phyloP scores from a whole-genome alignment of 2,329 filamentous ascomycete species.

The Tolypocladium ovalisporum region DNA sequence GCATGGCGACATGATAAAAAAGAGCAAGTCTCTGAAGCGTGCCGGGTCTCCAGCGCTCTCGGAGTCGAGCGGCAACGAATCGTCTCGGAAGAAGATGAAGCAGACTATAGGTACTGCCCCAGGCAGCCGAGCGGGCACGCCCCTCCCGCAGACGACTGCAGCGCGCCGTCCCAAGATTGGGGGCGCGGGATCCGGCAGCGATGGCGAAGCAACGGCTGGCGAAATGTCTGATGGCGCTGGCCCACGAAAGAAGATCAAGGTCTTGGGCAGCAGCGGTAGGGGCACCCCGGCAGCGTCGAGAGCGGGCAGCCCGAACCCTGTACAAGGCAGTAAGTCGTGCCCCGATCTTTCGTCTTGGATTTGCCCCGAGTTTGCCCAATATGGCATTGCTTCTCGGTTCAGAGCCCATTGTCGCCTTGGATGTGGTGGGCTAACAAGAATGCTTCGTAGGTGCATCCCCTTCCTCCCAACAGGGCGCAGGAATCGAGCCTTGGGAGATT shows the following conservation, averaged over 20 bases:
- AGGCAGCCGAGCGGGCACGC: slow-evolving; percentile 45
- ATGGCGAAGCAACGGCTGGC: slow-evolving; percentile 60
- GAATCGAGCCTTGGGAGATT: slow-evolving; percentile 41
- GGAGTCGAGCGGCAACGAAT: slow-evolving; percentile 87
- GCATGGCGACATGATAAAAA: slow-evolving; percentile 29
- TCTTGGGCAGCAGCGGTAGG: slow-evolving; percentile 33
- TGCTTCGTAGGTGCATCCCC: slow-evolving; percentile 18
- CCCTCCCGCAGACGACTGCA: slow-evolving; percentile 30
- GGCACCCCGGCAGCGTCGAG: slow-evolving; percentile 49
- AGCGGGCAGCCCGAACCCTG: slow-evolving; percentile 46
- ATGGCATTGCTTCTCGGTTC: background rate
- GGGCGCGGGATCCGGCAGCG: slow-evolving; percentile 51
- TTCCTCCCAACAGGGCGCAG: slow-evolving; percentile 18
- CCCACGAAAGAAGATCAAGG: slow-evolving; percentile 45
- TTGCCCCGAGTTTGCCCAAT: background rate
- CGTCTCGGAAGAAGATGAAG: slow-evolving; percentile 66
- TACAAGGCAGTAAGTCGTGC: slow-evolving; percentile 25
- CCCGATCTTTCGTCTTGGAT: background rate
- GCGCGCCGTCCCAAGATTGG: slow-evolving; percentile 30
- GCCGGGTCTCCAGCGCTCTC: slow-evolving; percentile 78
- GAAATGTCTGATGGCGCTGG: slow-evolving; percentile 49
- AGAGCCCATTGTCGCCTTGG: background rate
- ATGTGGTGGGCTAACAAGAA: slow-evolving; percentile 1
- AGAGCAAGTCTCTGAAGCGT: slow-evolving; percentile 61
- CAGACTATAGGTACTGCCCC: slow-evolving; percentile 42